Conservation (phyloP, 345 rosid genomes). For the Dovyalis caffra region DNA sequence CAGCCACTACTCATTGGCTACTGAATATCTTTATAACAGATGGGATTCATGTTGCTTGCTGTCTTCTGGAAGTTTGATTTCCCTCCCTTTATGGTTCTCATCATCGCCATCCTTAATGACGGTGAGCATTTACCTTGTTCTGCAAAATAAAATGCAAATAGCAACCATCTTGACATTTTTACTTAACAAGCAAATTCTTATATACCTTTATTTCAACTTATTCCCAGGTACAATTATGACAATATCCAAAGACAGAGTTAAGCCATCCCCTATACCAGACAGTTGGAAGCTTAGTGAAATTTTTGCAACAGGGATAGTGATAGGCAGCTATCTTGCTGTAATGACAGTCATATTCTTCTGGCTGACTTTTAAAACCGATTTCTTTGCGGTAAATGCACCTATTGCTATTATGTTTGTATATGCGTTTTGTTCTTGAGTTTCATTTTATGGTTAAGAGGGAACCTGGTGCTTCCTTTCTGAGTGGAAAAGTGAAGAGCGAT, state of each 20-base stretch:
- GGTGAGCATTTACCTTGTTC: slow-evolving; percentile 42
- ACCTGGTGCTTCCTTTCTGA: background rate
- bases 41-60: slow-evolving; percentile 76
- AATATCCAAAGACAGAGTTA: slow-evolving; percentile 89
- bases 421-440: background rate
- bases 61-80: slow-evolving; percentile 68
- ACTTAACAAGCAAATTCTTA: background rate
- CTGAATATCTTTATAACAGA: slow-evolving; percentile 29
- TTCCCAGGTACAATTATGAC: slow-evolving; percentile 81
- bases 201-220: background rate
- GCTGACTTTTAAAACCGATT: slow-evolving; percentile 57
- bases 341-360: slow-evolving; percentile 72
- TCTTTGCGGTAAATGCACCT: slow-evolving; percentile 47
- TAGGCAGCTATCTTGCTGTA: slow-evolving; percentile 73
- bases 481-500: background rate
- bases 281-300: slow-evolving; percentile 91
- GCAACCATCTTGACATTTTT: background rate
- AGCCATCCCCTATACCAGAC: slow-evolving; percentile 84
- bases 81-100: slow-evolving; percentile 87
- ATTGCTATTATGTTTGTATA: background rate
- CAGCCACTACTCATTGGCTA: background rate
- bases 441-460: background rate
- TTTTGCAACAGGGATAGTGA: slow-evolving; percentile 78
- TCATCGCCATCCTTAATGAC: slow-evolving; percentile 78
- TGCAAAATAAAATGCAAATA: background rate